Percentiles rank a stretch among this genome's conserved stretches.
phyloP scores from a whole-genome alignment of 1,284 basidiomycete species.

The Microbotryomycetes sp. region DNA sequence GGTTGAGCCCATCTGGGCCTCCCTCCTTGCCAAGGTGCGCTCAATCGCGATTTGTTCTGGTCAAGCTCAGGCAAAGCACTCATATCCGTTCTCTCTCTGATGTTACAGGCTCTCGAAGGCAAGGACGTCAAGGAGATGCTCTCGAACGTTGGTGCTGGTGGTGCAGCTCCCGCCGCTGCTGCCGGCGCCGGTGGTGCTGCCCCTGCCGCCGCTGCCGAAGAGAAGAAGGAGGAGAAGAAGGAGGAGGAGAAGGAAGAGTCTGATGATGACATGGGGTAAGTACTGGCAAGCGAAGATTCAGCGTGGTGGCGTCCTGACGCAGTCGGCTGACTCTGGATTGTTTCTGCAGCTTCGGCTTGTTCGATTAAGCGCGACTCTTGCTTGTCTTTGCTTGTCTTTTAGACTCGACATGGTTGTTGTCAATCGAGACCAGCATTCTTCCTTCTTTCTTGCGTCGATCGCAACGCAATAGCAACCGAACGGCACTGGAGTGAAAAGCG shows the following conservation, averaged over 20 bases:
- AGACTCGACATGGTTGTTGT: no score
- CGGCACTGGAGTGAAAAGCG: no score
- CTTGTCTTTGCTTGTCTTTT: constrained; percentile 23
- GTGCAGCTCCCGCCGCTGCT: constrained; percentile 49
- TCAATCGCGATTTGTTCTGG: not conserved
- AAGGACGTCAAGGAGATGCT: constrained; percentile 95
- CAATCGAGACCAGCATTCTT: no score
- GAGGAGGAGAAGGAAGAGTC: constrained; percentile 68
- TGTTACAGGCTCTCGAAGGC: constrained; percentile 72
- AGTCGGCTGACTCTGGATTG: not conserved
- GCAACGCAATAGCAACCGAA: no score
- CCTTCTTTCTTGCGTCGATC: no score
- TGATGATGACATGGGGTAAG: constrained; percentile 83
- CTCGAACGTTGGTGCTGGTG: constrained; percentile 73
- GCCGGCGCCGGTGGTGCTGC: constrained; percentile 56
- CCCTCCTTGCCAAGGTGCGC: constrained; percentile 74
- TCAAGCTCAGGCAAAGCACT: not conserved
- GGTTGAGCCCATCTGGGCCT: constrained; percentile 94
- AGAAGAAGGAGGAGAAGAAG: constrained; percentile 73
- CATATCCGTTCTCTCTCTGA: not conserved
- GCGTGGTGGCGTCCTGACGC: not conserved
- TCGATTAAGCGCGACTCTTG: constrained; percentile 59
- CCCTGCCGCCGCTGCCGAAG: constrained; percentile 56
- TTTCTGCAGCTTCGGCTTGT: constrained; percentile 65
- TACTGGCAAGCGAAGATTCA: no score